Percentiles rank a stretch among this genome's conserved stretches.
Evolutionary conservation across 1,284 basidiomycete genomes (phyloP).

Genomic region (Laetiporus sulphureus): DNA sequence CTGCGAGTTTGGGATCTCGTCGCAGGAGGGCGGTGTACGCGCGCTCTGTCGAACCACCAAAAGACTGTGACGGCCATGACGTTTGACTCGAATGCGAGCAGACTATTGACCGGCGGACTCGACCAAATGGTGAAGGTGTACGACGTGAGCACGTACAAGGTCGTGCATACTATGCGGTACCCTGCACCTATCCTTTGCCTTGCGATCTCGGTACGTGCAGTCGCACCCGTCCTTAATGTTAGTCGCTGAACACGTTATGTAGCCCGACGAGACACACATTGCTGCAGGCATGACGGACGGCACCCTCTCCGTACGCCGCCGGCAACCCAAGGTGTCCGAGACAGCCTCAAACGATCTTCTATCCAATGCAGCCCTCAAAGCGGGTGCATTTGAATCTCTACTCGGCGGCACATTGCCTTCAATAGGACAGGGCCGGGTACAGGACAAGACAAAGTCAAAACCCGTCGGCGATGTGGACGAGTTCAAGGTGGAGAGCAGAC

Average conservation of each 20-base stretch:
- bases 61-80: slow-evolving; percentile 92
- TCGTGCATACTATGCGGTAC: slow-evolving; percentile 98
- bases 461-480: slow-evolving; percentile 57
- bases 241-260: slow-evolving; percentile 2
- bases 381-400: slow-evolving; percentile 71
- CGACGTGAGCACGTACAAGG: slow-evolving; percentile 90
- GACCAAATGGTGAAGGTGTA: slow-evolving; percentile 99
- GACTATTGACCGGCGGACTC: slow-evolving; percentile 85
- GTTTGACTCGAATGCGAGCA: slow-evolving; percentile 70
- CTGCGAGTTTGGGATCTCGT: slow-evolving; percentile 95
- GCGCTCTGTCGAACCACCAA: slow-evolving; percentile 94
- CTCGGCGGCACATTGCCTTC: slow-evolving; percentile 48
- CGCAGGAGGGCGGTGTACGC: slow-evolving; percentile 83
- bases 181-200: slow-evolving; percentile 89
- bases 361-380: slow-evolving; percentile 40
- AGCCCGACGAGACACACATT: slow-evolving; percentile 96
- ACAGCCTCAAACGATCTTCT: slow-evolving; percentile 36
- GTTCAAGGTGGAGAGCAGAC: slow-evolving; percentile 68
- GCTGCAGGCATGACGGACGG: slow-evolving; percentile 97
- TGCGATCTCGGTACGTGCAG: slow-evolving; percentile 72
- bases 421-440: slow-evolving; percentile 53
- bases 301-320: slow-evolving; percentile 82
- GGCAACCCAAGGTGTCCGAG: slow-evolving; percentile 73
- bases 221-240: background rate
- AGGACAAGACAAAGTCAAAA: slow-evolving; percentile 44